A percentile compares a stretch with the other conserved stretches of the same genome.
Conservation (phyloP, 2,329 filamentous ascomycete genomes). For the Chrysoporthe austroafricana region DNA sequence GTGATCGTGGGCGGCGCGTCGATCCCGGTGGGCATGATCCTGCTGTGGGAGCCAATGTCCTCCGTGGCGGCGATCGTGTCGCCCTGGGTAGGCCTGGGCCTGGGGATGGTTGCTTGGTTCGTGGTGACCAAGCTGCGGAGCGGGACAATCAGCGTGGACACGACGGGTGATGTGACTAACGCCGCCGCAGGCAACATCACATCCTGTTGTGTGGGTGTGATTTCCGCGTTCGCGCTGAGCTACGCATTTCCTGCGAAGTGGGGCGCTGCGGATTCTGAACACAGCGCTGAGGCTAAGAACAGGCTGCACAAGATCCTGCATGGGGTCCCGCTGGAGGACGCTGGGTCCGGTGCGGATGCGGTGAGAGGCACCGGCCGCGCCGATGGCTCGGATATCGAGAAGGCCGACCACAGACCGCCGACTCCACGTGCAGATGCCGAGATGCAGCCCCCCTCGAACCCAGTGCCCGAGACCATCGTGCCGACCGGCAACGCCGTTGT, state of each 20-base stretch:
- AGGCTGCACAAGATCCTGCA: constrained; percentile 37
- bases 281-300: constrained; percentile 32
- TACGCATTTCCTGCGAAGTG: constrained; percentile 39
- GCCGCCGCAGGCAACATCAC: constrained; percentile 44
- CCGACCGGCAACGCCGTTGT: constrained; percentile 46
- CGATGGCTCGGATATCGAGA: constrained; percentile 22
- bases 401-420: constrained; percentile 9
- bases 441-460: constrained; percentile 30
- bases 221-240: constrained; percentile 41
- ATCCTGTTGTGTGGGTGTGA: constrained; percentile 40
- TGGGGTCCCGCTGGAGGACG: constrained; percentile 30
- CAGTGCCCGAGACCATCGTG: constrained; percentile 33
- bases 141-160: constrained; percentile 41
- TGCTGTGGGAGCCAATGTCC: constrained; percentile 45
- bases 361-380: not conserved
- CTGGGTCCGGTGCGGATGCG: not conserved
- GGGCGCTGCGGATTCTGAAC: constrained; percentile 29
- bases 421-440: not conserved
- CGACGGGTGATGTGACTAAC: constrained; percentile 43
- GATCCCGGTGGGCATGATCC: constrained; percentile 41
- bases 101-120: constrained; percentile 43
- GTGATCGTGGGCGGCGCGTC: constrained; percentile 44
- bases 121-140: constrained; percentile 40
- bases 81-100: constrained; percentile 40
- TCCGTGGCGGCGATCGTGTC: constrained; percentile 41